Evolutionary conservation across 805 yeast genomes (phyloP).

Genomic region (Teunomyces barrocoloradensis): DNA sequence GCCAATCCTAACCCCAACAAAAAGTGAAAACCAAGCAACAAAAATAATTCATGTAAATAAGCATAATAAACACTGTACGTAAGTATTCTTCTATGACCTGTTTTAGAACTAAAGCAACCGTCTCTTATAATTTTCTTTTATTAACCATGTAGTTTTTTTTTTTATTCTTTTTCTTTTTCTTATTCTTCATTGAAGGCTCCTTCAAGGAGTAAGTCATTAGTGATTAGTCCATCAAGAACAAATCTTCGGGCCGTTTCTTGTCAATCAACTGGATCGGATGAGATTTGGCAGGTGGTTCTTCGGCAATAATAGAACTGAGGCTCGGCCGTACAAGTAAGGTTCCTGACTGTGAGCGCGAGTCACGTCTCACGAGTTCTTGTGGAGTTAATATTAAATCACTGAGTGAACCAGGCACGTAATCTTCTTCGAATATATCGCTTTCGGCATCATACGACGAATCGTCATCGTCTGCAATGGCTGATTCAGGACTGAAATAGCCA

Average conservation of each 20-base stretch:
- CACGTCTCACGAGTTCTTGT: conserved; percentile 65
- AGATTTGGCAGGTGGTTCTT: conserved; percentile 3
- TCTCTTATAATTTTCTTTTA: neutral
- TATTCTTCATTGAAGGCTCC: neutral
- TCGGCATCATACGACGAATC: conserved; percentile 21
- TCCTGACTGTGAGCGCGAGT: conserved; percentile 57
- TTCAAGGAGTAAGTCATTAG: neutral
- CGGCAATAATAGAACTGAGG: conserved; percentile 10
- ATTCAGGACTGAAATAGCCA: conserved; percentile 7
- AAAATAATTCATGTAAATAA: conserved; percentile 4
- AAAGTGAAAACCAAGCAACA: conserved; percentile 5
- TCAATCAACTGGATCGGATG: conserved; percentile 10
- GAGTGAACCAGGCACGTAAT: conserved; percentile 76
- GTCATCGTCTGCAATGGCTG: conserved; percentile 38
- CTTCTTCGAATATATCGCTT: conserved; percentile 53
- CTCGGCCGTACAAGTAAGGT: conserved; percentile 37
- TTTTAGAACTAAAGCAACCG: conserved; percentile 2
- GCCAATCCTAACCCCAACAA: conserved; percentile 24
- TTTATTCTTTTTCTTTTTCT: neutral
- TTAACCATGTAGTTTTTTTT: neutral
- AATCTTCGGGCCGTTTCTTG: conserved; percentile 25
- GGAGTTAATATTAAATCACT: conserved; percentile 78
- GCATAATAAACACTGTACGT: conserved; percentile 2
- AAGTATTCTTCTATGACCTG: conserved; percentile 1
- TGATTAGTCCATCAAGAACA: conserved; percentile 37